phyloP scores from a whole-genome alignment of 257 asterid genomes.

The Jaltomata sinuosa region DNA sequence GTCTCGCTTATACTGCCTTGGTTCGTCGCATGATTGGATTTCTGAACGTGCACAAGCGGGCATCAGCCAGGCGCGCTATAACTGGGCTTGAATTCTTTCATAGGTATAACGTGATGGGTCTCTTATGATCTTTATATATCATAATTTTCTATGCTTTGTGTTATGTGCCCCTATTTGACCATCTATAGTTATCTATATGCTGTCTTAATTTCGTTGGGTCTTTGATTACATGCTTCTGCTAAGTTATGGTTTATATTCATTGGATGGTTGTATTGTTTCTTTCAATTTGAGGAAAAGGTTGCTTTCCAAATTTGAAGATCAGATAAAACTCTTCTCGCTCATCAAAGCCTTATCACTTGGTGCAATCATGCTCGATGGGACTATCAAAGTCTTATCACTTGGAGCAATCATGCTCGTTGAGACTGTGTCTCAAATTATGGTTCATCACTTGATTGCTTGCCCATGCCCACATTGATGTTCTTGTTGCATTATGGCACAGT shows the following conservation, averaged over 20 bases:
- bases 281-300: not conserved
- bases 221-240: not conserved
- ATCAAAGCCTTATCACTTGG: not conserved
- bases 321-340: not conserved
- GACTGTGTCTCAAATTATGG: not conserved
- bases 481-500: not conserved
- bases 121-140: not conserved
- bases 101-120: conserved; percentile 35
- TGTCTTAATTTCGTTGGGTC: not conserved
- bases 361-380: not conserved
- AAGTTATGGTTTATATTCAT: not conserved
- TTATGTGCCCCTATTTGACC: not conserved
- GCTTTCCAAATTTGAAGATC: not conserved
- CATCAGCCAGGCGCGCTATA: conserved; percentile 79
- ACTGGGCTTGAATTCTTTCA: conserved; percentile 96
- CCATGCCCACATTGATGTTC: not conserved
- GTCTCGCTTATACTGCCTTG: conserved; percentile 92
- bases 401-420: not conserved
- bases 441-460: not conserved
- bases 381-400: not conserved
- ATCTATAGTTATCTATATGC: not conserved
- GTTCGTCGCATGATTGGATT: conserved; percentile 96
- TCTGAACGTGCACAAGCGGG: conserved; percentile 87
- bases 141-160: not conserved
- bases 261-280: not conserved